Evolutionary conservation across 2,329 filamentous ascomycete genomes (phyloP), one percentile per base, ranked within the genome.

Genomic region (Alternaria ethzedia): DNA sequence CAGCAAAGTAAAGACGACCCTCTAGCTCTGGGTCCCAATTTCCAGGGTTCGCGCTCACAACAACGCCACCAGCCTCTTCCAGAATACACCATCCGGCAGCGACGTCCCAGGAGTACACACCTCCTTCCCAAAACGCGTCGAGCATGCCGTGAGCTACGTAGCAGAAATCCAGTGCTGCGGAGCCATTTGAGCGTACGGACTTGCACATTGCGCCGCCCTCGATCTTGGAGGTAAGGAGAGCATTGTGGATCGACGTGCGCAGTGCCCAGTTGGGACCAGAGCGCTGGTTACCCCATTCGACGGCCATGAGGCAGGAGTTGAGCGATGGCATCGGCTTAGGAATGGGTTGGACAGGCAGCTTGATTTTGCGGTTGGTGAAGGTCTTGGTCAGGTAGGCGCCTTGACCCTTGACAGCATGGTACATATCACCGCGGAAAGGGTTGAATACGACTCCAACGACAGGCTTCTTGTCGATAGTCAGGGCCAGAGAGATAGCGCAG

Each of bases 271-370:
- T 80, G 1, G 71, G 66, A 2, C 78, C 78, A 6, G 66, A 59
- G 49, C 79, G 79, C 63, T 81, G 71, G 46, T 75, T 76, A 13
- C 78, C 79, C 78, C 78, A 81, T 36, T 81, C 79, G 0, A 81
- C 26, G 1, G 74, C 77, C 1, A 80, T 64, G 13, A 81, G 68
- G 13, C 78, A 79, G 12, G 72, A 70, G 28, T 75, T 74, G 0
- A 81, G 72, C 0, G 70, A 70, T 0, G 64, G 54, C 65, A 80
- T 70, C 0, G 77, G 72, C 0, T 69, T 54, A 0, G 74, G 69
- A 2, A 73, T 54, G 5, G 65, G 73, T 9, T 82, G 68, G 0
- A 77, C 41, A 1, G 78, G 78, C 0, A 81, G 74, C n/a, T 67
- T 68, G 61, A 77, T 43, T 57, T 59, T 65, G 7, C 62, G 43